A percentile compares a stretch with the other conserved stretches of the same genome.
Evolutionary conservation across 176 grass and related monocot species (phyloP).

Genomic region (Alloteropsis semialata): DNA sequence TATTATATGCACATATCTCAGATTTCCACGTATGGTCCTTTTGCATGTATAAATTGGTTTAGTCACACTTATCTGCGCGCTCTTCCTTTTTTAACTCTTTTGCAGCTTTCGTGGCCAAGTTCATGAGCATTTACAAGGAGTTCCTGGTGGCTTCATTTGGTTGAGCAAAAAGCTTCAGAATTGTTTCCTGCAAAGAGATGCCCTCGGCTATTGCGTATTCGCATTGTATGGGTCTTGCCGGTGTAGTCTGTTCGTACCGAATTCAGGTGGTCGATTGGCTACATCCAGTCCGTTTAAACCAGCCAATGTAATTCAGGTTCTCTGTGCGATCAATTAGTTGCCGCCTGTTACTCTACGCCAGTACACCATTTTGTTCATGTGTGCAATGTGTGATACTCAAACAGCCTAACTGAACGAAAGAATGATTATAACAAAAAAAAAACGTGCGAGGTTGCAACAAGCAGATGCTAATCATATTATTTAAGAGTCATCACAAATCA

Average conservation of each 20-base stretch:
- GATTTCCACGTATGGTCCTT: background rate
- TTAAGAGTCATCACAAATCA: slow-evolving; percentile 2
- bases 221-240: background rate
- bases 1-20: background rate
- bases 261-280: background rate
- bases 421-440: background rate
- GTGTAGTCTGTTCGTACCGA: slow-evolving; percentile 15
- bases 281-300: background rate
- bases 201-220: background rate
- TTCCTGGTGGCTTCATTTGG: slow-evolving; percentile 89
- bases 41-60: no score
- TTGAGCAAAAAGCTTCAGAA: slow-evolving; percentile 27
- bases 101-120: slow-evolving; percentile 97
- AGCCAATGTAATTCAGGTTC: background rate
- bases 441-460: background rate
- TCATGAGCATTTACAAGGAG: slow-evolving; percentile 99
- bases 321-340: background rate
- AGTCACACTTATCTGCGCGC: no score
- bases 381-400: background rate
- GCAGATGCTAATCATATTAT: slow-evolving; percentile 15
- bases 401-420: background rate
- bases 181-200: background rate
- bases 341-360: background rate
- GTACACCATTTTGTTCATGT: background rate
- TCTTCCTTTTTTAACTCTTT: background rate